Percentiles rank a stretch among this genome's conserved stretches.
phyloP scores from a whole-genome alignment of 139 green algal genomes.

The Ulvella scutata region DNA sequence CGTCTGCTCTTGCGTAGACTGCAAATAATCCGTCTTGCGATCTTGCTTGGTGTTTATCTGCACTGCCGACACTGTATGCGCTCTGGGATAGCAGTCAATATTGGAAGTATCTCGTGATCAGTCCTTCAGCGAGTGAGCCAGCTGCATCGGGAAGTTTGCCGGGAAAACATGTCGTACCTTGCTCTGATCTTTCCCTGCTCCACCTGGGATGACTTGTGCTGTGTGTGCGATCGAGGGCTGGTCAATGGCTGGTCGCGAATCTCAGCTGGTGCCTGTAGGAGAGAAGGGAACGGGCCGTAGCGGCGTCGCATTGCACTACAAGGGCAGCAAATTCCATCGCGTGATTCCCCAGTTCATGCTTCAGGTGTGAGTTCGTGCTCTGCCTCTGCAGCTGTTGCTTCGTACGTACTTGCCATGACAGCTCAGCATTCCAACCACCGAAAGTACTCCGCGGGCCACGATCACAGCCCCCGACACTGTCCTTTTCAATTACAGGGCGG shows the following conservation, averaged over 20 bases:
- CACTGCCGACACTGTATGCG: too few species aligned
- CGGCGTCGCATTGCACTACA: constrained; percentile 75
- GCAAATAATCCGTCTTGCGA: too few species aligned
- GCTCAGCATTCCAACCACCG: not conserved
- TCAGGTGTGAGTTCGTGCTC: not conserved
- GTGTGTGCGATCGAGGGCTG: not conserved
- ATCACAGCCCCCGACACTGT: not conserved
- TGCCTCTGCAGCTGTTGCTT: not conserved
- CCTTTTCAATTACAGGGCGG: constrained; percentile 40
- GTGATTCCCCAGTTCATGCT: constrained; percentile 79
- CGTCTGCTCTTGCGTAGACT: too few species aligned
- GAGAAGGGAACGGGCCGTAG: constrained; percentile 56
- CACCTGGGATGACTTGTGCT: not conserved
- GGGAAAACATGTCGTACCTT: too few species aligned
- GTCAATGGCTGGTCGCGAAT: not conserved
- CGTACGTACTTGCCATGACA: not conserved
- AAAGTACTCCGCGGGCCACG: not conserved
- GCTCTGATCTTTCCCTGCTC: not conserved
- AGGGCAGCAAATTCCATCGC: constrained; percentile 50
- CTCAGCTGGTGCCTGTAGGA: constrained; percentile 9
- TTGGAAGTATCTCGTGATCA: not conserved
- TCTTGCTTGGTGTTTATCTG: too few species aligned
- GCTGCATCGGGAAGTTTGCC: not conserved
- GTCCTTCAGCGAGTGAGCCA: not conserved
- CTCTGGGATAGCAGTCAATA: not conserved